Conservation (phyloP, 805 yeast genomes). For the Yamadazyma laniorum region DNA sequence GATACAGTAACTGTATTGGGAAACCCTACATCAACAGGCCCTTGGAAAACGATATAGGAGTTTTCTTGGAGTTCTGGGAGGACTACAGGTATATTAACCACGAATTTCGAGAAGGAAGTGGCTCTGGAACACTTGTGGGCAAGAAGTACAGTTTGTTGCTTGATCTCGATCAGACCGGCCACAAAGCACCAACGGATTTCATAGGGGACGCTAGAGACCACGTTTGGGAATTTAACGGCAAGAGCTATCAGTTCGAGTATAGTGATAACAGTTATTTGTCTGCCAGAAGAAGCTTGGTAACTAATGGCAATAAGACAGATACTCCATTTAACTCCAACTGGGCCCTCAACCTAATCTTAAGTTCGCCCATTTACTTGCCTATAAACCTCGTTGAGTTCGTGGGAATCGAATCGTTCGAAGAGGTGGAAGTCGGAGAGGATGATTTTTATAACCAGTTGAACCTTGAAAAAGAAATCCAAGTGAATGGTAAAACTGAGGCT, state of each 20-base stretch:
- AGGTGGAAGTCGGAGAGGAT: neutral
- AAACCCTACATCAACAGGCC: conserved; percentile 26
- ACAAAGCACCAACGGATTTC: conserved; percentile 19
- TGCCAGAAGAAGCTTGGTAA: neutral
- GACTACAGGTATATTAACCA: conserved; percentile 29
- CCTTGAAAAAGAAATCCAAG: conserved; percentile 12
- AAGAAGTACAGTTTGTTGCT: conserved; percentile 21
- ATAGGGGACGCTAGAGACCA: conserved; percentile 18
- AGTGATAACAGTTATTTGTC: conserved; percentile 11
- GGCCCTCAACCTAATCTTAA: conserved; percentile 25
- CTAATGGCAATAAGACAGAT: neutral
- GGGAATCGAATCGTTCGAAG: conserved; percentile 16
- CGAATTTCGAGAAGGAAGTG: conserved; percentile 13
- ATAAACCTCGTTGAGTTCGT: conserved; percentile 28
- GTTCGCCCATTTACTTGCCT: conserved; percentile 27
- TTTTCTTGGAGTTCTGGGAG: conserved; percentile 37
- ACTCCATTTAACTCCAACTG: conserved; percentile 16
- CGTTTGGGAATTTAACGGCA: conserved; percentile 22
- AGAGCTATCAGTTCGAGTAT: conserved; percentile 20
- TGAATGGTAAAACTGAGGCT: conserved; percentile 2
- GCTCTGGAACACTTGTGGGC: conserved; percentile 13
- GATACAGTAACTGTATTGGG: conserved; percentile 27
- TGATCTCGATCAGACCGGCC: conserved; percentile 16
- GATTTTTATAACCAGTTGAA: conserved; percentile 12
- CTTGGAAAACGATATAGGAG: conserved; percentile 24